Percentiles rank a stretch among this genome's conserved stretches.
phyloP scores from a whole-genome alignment of 106 monocot genomes.

The Platanthera zijinensis region DNA sequence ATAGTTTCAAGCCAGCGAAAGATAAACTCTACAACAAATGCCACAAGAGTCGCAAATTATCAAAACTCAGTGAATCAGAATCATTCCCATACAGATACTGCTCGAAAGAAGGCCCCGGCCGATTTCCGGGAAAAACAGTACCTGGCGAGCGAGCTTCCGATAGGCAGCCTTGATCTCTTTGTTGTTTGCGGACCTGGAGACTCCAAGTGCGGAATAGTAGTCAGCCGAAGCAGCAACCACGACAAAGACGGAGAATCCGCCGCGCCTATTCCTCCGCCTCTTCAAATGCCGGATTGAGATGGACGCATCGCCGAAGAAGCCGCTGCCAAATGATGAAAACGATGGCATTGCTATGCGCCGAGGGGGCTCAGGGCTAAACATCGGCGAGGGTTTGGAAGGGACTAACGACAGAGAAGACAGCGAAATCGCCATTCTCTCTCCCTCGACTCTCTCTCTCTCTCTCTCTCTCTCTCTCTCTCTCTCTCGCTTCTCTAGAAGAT shows the following conservation, averaged over 20 bases:
- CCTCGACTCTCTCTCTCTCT: not conserved
- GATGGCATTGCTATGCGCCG: not conserved
- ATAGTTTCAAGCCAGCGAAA: not conserved
- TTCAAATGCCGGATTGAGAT: not conserved
- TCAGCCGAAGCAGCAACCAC: constrained; percentile 46
- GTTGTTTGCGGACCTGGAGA: constrained; percentile 55
- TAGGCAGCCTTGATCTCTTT: constrained; percentile 98
- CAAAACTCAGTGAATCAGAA: not conserved
- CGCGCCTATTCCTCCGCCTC: not conserved
- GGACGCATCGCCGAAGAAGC: not conserved
- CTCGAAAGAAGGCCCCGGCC: not conserved
- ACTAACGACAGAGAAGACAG: not conserved
- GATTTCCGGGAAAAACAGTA: constrained; percentile 11
- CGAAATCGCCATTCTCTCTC: constrained; percentile 5
- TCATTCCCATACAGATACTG: not conserved
- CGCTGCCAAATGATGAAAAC: not conserved
- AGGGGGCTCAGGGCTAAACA: not conserved
- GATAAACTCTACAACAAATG: not conserved
- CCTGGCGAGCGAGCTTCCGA: constrained; percentile 85
- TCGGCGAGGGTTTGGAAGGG: not conserved
- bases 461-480: not conserved
- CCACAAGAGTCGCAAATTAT: not conserved
- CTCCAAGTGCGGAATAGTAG: constrained; percentile 88
- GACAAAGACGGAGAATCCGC: not conserved
- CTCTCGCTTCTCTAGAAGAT: not conserved